A percentile compares a stretch with the other conserved stretches of the same genome.
Evolutionary conservation across 345 rosid species (phyloP).

Genomic region (Mercurialis annua): DNA sequence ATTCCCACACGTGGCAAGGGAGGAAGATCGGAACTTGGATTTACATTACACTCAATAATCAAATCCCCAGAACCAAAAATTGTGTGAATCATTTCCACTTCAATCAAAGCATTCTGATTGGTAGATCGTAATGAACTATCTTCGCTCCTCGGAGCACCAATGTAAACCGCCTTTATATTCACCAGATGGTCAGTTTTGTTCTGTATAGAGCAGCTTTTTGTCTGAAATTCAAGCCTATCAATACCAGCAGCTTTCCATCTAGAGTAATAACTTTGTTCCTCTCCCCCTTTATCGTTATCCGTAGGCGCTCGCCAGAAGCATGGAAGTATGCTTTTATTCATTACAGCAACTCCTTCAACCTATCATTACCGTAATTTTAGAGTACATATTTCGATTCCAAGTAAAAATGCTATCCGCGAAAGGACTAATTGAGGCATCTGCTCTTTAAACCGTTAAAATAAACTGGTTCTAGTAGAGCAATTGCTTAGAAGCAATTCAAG

Average conservation of each 20-base stretch:
- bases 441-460: not conserved
- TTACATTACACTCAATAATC: constrained; percentile 57
- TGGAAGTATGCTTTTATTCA: constrained; percentile 72
- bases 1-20: constrained; percentile 90
- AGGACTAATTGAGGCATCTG: not conserved
- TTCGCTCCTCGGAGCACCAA: constrained; percentile 35
- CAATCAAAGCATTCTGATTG: constrained; percentile 45
- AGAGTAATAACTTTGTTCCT: constrained; percentile 61
- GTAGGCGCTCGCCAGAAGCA: constrained; percentile 98
- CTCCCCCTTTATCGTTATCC: constrained; percentile 97
- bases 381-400: not conserved
- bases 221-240: constrained; percentile 45
- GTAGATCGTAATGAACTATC: constrained; percentile 25
- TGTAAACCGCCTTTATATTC: constrained; percentile 50
- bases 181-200: constrained; percentile 38
- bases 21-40: constrained; percentile 69
- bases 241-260: constrained; percentile 73
- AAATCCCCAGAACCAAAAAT: constrained; percentile 76
- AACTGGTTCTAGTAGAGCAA: not conserved
- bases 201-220: constrained; percentile 61
- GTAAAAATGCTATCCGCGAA: not conserved
- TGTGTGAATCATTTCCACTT: constrained; percentile 50
- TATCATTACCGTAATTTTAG: constrained; percentile 26
- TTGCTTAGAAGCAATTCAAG: not conserved
- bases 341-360: constrained; percentile 67